Conservation (phyloP, 352 stramenopile genomes). For the Blastocystis sp. region DNA sequence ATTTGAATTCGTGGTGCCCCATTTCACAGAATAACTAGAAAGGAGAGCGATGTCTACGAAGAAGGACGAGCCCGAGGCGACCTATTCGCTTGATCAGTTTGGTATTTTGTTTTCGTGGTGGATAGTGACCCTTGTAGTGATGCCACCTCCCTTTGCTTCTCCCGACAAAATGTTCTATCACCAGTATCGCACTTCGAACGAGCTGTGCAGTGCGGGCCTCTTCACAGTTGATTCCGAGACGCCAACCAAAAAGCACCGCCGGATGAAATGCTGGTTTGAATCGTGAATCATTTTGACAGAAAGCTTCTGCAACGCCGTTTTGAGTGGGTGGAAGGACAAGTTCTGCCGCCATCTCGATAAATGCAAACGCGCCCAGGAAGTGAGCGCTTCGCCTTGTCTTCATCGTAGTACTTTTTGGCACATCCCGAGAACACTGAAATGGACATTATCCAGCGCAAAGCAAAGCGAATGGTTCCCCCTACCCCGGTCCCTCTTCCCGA, state of each 20-base stretch:
- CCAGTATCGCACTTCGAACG: slow-evolving; percentile 11
- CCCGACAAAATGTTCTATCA: slow-evolving; percentile 35
- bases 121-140: not conserved
- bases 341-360: slow-evolving; percentile 42
- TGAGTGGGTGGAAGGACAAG: slow-evolving; percentile 48
- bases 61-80: no score
- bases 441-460: slow-evolving; percentile 9
- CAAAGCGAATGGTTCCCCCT: not conserved
- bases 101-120: no score
- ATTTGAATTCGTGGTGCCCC: no score
- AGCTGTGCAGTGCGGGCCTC: slow-evolving; percentile 8
- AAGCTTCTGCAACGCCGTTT: slow-evolving; percentile 21
- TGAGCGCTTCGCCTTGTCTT: not conserved
- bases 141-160: not conserved
- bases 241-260: slow-evolving; percentile 11
- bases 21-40: no score
- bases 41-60: no score
- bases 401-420: slow-evolving; percentile 15
- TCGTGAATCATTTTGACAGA: not conserved
- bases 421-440: slow-evolving; percentile 4
- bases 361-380: slow-evolving; percentile 9
- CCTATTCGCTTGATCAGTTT: no score
- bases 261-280: slow-evolving; percentile 30
- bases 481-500: not conserved
- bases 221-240: not conserved